These are phyloP conservation scores for Coemansia sp. DNA, from an alignment of 192 early-diverging fungal genomes.

Conservation along the genomic window DNA sequence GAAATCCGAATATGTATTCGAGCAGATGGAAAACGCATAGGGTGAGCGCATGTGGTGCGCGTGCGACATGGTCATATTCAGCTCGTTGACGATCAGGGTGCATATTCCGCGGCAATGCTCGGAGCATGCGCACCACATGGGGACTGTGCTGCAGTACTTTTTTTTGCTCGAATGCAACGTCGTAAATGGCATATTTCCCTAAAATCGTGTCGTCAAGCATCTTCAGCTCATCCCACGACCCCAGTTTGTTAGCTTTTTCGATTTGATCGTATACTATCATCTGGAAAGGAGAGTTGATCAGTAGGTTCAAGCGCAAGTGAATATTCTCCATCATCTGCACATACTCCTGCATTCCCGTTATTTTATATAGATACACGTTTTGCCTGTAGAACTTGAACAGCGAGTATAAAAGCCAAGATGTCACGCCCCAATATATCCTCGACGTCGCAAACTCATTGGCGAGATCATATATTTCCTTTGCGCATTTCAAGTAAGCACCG, in stretches of 20 bases:
- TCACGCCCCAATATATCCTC: not conserved
- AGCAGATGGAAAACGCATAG: slow-evolving; percentile 13
- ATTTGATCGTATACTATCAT: not conserved
- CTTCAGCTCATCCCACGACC: no score
- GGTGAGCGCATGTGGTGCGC: slow-evolving; percentile 7
- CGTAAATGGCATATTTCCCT: not conserved
- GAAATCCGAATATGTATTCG: no score
- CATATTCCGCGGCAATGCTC: slow-evolving; percentile 33
- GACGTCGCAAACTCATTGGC: not conserved
- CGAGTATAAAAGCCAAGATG: not conserved
- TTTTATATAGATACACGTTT: not conserved
- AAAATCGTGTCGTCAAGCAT: no score
- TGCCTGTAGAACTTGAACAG: not conserved
- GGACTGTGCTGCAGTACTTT: slow-evolving; percentile 12
- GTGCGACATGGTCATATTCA: slow-evolving; percentile 16
- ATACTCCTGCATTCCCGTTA: no score
- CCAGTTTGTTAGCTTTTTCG: not conserved
- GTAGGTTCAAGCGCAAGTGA: not conserved
- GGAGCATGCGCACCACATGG: slow-evolving; percentile 26
- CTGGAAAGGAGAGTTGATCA: not conserved
- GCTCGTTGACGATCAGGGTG: slow-evolving; percentile 29
- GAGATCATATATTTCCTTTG: no score
- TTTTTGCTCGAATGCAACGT: not conserved
- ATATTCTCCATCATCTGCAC: not conserved
- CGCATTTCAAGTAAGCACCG: no score